Conservation (phyloP, 768 basidiomycete species). For the Multifurca ochricompacta region DNA sequence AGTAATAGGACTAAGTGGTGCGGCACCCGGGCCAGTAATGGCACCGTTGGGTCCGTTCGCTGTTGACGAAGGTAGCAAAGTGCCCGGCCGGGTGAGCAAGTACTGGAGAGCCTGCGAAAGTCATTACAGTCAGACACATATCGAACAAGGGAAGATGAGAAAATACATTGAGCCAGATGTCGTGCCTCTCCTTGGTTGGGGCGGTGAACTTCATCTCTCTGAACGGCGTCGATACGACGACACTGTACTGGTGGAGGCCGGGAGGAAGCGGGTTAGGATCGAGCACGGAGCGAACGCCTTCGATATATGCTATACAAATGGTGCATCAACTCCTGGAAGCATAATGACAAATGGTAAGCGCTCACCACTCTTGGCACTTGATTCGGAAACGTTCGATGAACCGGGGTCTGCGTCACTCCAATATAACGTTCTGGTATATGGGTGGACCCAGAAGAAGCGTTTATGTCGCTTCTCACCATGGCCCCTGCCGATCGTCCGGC, state of each 20-base stretch:
- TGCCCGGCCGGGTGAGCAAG: conserved; percentile 66
- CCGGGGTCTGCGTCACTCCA: conserved; percentile 96
- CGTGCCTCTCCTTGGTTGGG: conserved; percentile 88
- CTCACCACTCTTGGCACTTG: conserved; percentile 95
- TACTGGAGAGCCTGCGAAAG: conserved; percentile 76
- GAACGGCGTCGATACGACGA: conserved; percentile 86
- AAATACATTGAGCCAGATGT: conserved; percentile 89
- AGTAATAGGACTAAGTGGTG: conserved; percentile 28
- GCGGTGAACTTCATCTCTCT: conserved; percentile 99
- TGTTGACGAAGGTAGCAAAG: conserved; percentile 25
- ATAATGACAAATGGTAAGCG: conserved; percentile 20
- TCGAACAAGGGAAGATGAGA: conserved; percentile 13
- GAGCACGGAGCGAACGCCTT: conserved; percentile 83
- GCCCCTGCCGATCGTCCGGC: conserved; percentile 81
- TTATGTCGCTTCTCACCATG: conserved; percentile 85
- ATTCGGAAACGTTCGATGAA: conserved; percentile 78
- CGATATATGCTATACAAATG: conserved; percentile 69
- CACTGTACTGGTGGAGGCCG: conserved; percentile 86
- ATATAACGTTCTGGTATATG: conserved; percentile 95
- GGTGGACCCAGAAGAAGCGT: conserved; percentile 99
- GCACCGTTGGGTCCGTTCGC: conserved; percentile 13
- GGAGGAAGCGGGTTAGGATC: conserved; percentile 96
- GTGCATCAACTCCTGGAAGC: background rate
- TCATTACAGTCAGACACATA: conserved; percentile 11
- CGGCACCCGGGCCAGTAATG: conserved; percentile 1